Conservation (phyloP, 2,329 filamentous ascomycete genomes). For the Botrytis hyacinthi region DNA sequence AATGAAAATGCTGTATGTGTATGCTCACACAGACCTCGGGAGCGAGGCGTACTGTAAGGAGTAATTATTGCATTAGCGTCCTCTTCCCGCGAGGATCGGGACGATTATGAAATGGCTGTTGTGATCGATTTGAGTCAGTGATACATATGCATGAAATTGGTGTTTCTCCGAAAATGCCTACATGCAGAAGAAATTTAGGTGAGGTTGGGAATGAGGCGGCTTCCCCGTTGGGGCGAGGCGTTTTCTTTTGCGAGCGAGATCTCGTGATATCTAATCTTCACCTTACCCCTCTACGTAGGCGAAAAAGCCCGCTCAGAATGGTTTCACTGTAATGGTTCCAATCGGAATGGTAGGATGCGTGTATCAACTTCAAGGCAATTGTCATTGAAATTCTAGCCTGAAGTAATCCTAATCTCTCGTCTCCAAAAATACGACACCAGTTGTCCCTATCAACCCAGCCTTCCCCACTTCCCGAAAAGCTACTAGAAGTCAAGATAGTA, state of each 20-base stretch:
- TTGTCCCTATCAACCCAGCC: too few species aligned
- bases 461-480: not conserved
- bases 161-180: not conserved
- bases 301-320: not conserved
- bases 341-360: not conserved
- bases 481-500: not conserved
- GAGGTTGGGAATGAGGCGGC: not conserved
- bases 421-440: not conserved
- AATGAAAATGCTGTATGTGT: not conserved
- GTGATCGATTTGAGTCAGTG: not conserved
- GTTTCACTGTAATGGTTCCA: not conserved
- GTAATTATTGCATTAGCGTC: not conserved
- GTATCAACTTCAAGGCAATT: not conserved
- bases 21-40: not conserved
- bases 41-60: not conserved
- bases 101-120: not conserved
- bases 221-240: not conserved
- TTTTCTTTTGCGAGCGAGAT: not conserved
- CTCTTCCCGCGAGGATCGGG: not conserved
- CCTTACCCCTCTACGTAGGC: not conserved
- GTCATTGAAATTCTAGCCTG: slow-evolving; percentile 12
- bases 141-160: not conserved
- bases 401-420: not conserved
- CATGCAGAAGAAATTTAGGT: not conserved
- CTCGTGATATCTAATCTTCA: not conserved